phyloP scores from a whole-genome alignment of 495 filamentous ascomycete genomes.

The Hamigera avellanea region DNA sequence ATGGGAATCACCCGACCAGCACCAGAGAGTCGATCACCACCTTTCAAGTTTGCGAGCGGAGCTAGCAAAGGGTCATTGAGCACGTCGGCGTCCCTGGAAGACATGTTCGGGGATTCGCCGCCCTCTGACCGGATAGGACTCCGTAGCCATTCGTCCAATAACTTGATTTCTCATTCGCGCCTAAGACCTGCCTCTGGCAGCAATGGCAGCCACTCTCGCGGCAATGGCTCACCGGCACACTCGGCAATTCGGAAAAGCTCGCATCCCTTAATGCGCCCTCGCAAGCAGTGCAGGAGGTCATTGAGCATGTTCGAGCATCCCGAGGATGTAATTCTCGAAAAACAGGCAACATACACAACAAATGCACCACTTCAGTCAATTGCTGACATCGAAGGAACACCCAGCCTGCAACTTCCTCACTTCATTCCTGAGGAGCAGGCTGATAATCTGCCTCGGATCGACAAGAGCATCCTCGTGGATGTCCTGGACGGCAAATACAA shows the following conservation, averaged over 20 bases:
- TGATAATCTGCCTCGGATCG: conserved; percentile 79
- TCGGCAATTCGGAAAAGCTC: conserved; percentile 59
- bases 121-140: conserved; percentile 46
- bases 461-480: conserved; percentile 62
- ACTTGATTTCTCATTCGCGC: conserved; percentile 38
- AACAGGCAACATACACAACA: conserved; percentile 42
- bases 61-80: conserved; percentile 39
- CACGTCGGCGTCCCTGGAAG: conserved; percentile 54
- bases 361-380: conserved; percentile 53
- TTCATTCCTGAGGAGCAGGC: conserved; percentile 71
- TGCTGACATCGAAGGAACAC: conserved; percentile 62
- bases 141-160: conserved; percentile 20
- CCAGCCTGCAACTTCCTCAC: conserved; percentile 67
- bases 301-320: conserved; percentile 96
- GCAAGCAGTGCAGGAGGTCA: conserved; percentile 81
- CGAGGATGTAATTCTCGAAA: conserved; percentile 69
- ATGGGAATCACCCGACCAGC: conserved; percentile 21
- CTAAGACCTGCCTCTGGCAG: conserved; percentile 48
- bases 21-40: conserved; percentile 51
- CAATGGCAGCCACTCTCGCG: conserved; percentile 36
- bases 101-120: conserved; percentile 72
- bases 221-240: conserved; percentile 59
- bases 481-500: conserved; percentile 81
- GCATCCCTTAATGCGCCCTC: conserved; percentile 61
- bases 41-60: conserved; percentile 66